Evolutionary conservation across 116 monocot genomes (phyloP), one percentile per base, ranked within the genome.

Genomic region (Zostera marina): DNA sequence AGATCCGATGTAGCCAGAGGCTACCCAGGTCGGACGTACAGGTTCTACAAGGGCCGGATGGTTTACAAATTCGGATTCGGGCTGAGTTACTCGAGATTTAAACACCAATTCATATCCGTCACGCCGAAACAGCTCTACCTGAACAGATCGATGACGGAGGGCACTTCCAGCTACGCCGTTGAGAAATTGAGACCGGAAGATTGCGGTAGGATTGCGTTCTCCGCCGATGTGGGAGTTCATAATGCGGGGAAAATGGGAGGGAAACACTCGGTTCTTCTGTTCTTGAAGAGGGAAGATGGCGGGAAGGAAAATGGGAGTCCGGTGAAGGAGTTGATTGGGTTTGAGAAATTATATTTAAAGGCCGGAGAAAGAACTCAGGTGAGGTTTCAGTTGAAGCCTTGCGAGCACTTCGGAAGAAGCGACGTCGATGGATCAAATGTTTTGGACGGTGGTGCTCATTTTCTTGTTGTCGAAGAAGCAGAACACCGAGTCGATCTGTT

Each of bases 21-120:
- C 5, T 96, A 88, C 65, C 96, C 96, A 0, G 96, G 96, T 9
- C 76, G 96, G 15, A 96, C 85, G 8, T 96, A 96, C 69, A 53
- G 89, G 11, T 96, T 96, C 62, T 96, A 89, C 75, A 77, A 58
- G 0, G 96, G 89, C 26, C 47, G 19, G 9, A 61, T 69, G 14
- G 96, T 96, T 8, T 96, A 66, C 72, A 63, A 64, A 4, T 96
- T 88, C 44, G 96, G 96, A 16, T 72, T 76, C 60, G 96, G 96
- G 24, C 85, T 96, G 52, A 85, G 88, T 81, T 96, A 96, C 72
- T 81, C 96, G n/a, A 68, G 22, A 0, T 82, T 73, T 42, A 72
- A 82, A 17, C 76, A 83, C 53, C 52, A 44, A 22, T 83, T 83
- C 22, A 22, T 41, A 11, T 44, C 81, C n/a, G 59, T 59, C 5